Evolutionary conservation across 805 yeast genomes (phyloP).

Genomic region (Brettanomyces nanus): DNA sequence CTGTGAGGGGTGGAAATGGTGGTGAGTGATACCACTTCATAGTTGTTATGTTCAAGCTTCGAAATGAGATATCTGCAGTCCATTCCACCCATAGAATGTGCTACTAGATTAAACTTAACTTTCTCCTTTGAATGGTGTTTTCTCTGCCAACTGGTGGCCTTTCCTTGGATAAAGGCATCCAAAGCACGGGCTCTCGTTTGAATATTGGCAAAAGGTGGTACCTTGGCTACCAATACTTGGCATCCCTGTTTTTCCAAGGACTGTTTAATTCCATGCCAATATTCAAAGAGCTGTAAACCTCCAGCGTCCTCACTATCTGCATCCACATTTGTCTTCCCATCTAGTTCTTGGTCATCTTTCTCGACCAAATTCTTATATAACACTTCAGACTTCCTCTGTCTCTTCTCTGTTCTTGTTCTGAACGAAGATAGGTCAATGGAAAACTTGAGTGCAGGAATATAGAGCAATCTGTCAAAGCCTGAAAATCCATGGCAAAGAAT

Average conservation of each 20-base stretch:
- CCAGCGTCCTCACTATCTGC: constrained; percentile 2
- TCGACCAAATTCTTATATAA: constrained; percentile 4
- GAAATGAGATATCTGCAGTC: constrained; percentile 75
- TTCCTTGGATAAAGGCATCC: constrained; percentile 37
- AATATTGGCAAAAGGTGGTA: constrained; percentile 76
- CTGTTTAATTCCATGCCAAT: constrained; percentile 75
- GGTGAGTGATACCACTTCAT: constrained; percentile 64
- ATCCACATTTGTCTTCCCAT: neutral
- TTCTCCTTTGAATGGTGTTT: constrained; percentile 23
- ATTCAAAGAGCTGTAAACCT: constrained; percentile 44
- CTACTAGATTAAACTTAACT: constrained; percentile 61
- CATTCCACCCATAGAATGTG: constrained; percentile 93
- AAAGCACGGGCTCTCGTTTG: constrained; percentile 56
- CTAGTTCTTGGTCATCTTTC: neutral
- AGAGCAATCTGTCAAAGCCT: constrained; percentile 62
- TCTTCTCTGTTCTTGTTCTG: constrained; percentile 9
- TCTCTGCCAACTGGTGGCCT: constrained; percentile 11
- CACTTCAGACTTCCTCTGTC: neutral
- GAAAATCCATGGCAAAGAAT: constrained; percentile 82
- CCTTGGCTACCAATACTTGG: constrained; percentile 62
- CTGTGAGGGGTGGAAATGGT: constrained; percentile 85
- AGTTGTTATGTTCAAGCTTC: constrained; percentile 37
- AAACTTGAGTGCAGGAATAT: constrained; percentile 22
- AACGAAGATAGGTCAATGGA: constrained; percentile 14
- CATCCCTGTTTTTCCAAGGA: constrained; percentile 57